phyloP scores from a whole-genome alignment of 1,139 yeast species.

The Saccharomyces hybrid region DNA sequence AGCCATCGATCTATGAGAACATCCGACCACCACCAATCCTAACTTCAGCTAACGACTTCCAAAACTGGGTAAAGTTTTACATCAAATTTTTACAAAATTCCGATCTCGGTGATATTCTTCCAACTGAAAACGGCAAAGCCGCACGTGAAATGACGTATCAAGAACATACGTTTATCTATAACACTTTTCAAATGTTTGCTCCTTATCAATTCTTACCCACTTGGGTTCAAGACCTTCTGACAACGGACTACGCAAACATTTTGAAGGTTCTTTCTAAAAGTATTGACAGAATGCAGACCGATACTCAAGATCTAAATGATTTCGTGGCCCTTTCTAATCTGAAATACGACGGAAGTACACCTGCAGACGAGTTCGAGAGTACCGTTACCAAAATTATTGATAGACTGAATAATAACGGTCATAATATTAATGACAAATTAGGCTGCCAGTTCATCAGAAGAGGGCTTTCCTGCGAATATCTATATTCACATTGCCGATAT shows the following conservation, averaged over 20 bases:
- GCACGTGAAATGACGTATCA: background rate
- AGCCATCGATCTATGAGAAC: too few species aligned
- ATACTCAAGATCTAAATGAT: background rate
- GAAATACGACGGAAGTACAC: background rate
- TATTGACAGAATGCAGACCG: background rate
- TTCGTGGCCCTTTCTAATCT: background rate
- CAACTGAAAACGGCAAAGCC: background rate
- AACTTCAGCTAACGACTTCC: too few species aligned
- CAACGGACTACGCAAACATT: background rate
- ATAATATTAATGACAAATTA: background rate
- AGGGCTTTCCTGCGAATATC: background rate
- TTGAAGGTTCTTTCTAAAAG: background rate
- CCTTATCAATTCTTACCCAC: background rate
- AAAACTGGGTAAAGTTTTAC: background rate
- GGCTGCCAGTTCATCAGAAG: background rate
- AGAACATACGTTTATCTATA: background rate
- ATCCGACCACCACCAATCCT: too few species aligned
- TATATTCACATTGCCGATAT: background rate
- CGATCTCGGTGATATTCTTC: background rate
- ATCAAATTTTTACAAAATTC: background rate
- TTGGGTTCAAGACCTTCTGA: background rate
- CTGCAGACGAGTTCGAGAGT: background rate
- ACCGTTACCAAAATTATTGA: background rate
- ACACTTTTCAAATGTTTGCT: background rate
- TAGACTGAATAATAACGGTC: background rate